Conservation (phyloP, 495 filamentous ascomycete genomes). For the Penicillium coffeae region DNA sequence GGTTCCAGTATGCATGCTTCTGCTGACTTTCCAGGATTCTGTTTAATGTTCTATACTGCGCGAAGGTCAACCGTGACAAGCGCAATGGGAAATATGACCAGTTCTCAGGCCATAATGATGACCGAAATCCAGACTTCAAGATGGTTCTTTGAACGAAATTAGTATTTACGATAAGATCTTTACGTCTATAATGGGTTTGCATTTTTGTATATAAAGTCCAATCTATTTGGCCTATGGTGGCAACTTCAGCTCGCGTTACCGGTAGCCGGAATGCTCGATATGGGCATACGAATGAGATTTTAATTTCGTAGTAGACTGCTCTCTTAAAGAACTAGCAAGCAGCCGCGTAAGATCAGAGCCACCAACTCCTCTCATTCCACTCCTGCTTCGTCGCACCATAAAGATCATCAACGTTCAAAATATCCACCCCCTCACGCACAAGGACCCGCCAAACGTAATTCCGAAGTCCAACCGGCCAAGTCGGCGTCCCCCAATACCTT, state of each 20-base stretch:
- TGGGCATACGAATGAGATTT: no score
- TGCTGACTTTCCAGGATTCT: conserved; percentile 42
- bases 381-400: conserved; percentile 16
- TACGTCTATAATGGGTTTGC: no score
- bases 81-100: conserved; percentile 56
- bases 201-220: no score
- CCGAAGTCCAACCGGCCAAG: conserved; percentile 55
- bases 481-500: conserved; percentile 65
- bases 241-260: no score
- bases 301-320: no score
- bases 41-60: conserved; percentile 60
- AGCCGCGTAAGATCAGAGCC: no score
- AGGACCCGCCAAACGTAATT: conserved; percentile 63
- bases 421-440: conserved; percentile 56
- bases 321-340: no score
- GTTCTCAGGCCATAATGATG: conserved; percentile 57
- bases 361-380: no score
- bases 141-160: conserved; percentile 49
- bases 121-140: conserved; percentile 62
- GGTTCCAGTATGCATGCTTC: no score
- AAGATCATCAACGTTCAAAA: conserved; percentile 29
- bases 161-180: no score
- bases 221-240: no score
- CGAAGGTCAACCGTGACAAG: conserved; percentile 65
- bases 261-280: no score